These are phyloP conservation scores for Dictyostelium capitatum DNA, from an alignment of 78 protist species.

Conservation along the genomic window DNA sequence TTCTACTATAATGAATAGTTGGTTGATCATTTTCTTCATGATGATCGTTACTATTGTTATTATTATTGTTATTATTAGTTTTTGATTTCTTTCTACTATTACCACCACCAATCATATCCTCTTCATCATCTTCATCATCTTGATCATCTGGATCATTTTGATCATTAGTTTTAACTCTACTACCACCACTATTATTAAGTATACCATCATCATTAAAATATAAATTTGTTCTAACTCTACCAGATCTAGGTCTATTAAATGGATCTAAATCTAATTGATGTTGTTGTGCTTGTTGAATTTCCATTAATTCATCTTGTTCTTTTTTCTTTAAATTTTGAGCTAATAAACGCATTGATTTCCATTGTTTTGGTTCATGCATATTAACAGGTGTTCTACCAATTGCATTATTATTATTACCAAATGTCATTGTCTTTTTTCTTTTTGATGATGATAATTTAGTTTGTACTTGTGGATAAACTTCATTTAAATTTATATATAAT, in stretches of 20 bases:
- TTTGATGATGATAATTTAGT: not conserved
- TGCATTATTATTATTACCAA: not conserved
- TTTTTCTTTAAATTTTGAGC: not conserved
- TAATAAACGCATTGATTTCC: not conserved
- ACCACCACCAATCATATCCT: not conserved
- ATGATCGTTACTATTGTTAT: not conserved
- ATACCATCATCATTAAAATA: not conserved
- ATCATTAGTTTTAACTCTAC: no score
- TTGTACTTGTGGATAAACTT: not conserved
- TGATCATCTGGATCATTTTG: not conserved
- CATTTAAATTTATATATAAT: not conserved
- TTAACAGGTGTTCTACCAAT: not conserved
- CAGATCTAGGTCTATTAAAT: not conserved
- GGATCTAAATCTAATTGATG: not conserved
- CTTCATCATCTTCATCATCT: not conserved
- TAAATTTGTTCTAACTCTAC: not conserved
- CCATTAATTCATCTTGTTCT: not conserved
- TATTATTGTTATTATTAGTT: not conserved
- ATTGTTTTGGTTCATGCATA: slow-evolving; percentile 3
- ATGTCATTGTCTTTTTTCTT: not conserved
- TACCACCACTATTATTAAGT: not conserved
- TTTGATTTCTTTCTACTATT: not conserved
- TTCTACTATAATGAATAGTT: not conserved
- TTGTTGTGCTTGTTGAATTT: not conserved
- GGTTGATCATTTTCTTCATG: not conserved